Evolutionary conservation across 1,284 basidiomycete genomes (phyloP).

Genomic region (Fomitopsis schrenkii): DNA sequence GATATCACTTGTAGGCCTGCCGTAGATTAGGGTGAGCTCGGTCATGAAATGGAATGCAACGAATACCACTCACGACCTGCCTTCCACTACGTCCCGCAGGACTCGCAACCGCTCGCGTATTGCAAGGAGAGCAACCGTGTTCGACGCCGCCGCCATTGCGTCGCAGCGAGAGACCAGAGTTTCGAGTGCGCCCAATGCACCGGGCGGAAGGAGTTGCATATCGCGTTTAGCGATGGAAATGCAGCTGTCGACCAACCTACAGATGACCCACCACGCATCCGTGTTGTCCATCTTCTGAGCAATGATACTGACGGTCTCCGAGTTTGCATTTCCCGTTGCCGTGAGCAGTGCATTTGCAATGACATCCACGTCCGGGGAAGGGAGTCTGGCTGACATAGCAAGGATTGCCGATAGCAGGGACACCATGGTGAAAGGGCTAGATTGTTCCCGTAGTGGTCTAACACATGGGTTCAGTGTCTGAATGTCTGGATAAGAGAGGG

Average conservation of each 20-base stretch:
- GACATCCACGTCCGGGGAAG: neutral
- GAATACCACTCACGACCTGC: neutral
- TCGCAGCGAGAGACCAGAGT: neutral
- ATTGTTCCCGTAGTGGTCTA: neutral
- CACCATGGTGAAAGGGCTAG: neutral
- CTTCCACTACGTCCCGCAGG: neutral
- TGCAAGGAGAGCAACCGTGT: neutral
- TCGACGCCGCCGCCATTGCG: neutral
- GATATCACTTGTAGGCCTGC: neutral
- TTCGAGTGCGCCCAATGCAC: neutral
- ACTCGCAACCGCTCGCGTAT: neutral
- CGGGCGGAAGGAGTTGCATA: neutral
- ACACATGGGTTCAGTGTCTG: neutral
- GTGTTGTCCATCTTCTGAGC: neutral
- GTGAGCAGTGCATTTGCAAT: neutral
- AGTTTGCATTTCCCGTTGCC: neutral
- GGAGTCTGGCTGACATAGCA: neutral
- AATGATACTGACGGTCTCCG: neutral
- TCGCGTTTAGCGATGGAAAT: neutral
- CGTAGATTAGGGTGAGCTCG: neutral
- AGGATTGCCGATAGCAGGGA: neutral
- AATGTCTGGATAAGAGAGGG: neutral
- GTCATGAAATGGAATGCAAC: neutral
- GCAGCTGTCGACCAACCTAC: neutral
- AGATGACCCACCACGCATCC: neutral